phyloP scores from a whole-genome alignment of 208 protist species.

The Plasmodiophora brassicae region DNA sequence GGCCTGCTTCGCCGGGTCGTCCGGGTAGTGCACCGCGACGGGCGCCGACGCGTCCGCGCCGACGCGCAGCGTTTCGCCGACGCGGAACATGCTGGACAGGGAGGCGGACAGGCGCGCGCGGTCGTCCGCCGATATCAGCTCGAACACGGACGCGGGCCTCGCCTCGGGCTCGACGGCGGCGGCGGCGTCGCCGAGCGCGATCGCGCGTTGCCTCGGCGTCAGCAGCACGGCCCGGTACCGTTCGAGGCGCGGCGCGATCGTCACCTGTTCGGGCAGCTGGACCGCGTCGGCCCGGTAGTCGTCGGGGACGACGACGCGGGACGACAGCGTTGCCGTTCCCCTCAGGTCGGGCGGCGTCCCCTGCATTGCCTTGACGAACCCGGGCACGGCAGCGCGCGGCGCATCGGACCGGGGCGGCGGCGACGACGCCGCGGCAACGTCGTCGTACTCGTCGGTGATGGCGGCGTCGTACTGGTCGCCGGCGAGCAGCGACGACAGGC shows the following conservation, averaged over 20 bases:
- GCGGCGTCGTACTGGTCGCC: too few species aligned
- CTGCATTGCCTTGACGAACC: too few species aligned
- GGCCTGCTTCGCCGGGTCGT: constrained; percentile 3
- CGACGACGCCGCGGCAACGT: too few species aligned
- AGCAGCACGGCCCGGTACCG: background rate
- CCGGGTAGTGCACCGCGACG: background rate
- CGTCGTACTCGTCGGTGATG: too few species aligned
- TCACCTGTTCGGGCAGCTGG: too few species aligned
- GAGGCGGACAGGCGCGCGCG: background rate
- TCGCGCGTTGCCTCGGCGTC: background rate
- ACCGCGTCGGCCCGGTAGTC: too few species aligned
- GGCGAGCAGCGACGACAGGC: too few species aligned
- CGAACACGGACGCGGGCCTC: background rate
- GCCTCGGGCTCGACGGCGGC: background rate
- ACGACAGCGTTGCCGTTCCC: too few species aligned
- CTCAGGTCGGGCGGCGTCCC: too few species aligned
- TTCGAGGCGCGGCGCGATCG: background rate
- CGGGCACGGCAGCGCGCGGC: too few species aligned
- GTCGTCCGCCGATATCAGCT: background rate
- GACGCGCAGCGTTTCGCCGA: background rate
- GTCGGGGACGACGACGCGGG: too few species aligned
- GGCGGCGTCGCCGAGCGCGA: background rate
- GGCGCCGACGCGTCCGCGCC: background rate
- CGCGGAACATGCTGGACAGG: background rate
- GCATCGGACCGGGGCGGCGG: too few species aligned